Evolutionary conservation across 306 rosid species (phyloP).

Genomic region (Trifolium fragiferum): DNA sequence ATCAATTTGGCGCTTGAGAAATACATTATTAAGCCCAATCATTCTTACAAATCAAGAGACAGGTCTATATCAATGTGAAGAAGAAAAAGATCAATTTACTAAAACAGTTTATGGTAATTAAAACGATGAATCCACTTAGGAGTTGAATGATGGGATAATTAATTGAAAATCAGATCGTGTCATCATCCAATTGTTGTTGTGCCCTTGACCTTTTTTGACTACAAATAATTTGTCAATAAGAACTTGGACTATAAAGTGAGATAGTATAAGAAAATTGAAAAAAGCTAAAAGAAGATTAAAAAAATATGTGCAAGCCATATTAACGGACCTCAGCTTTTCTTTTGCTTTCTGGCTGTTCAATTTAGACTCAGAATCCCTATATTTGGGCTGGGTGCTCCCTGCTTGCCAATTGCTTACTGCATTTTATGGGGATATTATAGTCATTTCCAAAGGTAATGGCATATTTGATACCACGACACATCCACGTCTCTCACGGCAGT

Average conservation of each 20-base stretch:
- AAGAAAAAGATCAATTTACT: background rate
- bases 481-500: too few relatives aligned
- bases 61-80: background rate
- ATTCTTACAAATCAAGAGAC: too few relatives aligned
- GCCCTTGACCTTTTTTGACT: conserved; percentile 38
- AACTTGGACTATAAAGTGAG: conserved; percentile 24
- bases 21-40: too few relatives aligned
- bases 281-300: background rate
- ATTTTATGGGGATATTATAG: too few relatives aligned
- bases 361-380: conserved; percentile 40
- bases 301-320: conserved; percentile 14
- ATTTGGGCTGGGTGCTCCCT: conserved; percentile 24
- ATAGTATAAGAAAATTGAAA: background rate
- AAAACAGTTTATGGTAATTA: background rate
- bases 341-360: conserved; percentile 31
- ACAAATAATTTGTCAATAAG: conserved; percentile 32
- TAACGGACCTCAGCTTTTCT: background rate
- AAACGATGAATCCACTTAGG: background rate
- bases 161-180: conserved; percentile 11
- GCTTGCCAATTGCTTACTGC: too few relatives aligned
- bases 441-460: too few relatives aligned
- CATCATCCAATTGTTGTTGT: conserved; percentile 25
- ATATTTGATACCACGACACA: too few relatives aligned
- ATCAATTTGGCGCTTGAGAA: too few relatives aligned
- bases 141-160: conserved; percentile 3